phyloP scores from a whole-genome alignment of 306 rosid species.

The Carpinus fangiana region DNA sequence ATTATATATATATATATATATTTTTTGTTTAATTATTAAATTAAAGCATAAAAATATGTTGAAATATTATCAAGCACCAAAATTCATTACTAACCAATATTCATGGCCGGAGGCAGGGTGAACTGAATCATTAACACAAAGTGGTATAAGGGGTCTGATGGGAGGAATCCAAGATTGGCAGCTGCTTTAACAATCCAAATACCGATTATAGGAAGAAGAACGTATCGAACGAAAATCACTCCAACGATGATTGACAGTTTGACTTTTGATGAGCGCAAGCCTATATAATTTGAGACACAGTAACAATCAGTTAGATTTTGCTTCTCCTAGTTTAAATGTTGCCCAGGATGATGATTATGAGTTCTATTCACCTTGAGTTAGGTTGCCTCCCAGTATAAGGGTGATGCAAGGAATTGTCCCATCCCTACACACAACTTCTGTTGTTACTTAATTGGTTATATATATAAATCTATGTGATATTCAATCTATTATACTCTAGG shows the following conservation, averaged over 20 bases:
- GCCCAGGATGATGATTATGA: background rate
- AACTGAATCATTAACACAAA: constrained; percentile 76
- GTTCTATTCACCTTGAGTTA: constrained; percentile 55
- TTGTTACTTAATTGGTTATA: constrained; percentile 6
- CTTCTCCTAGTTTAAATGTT: background rate
- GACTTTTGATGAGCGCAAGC: constrained; percentile 58
- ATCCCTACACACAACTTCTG: constrained; percentile 42
- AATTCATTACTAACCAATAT: constrained; percentile 53
- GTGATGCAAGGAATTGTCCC: constrained; percentile 92
- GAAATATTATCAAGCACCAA: too few species aligned
- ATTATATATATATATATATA: background rate
- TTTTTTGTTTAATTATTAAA: background rate
- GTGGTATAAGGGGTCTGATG: constrained; percentile 64
- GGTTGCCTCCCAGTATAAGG: constrained; percentile 87
- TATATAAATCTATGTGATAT: too few species aligned
- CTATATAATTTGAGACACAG: constrained; percentile 26
- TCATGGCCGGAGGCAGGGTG: constrained; percentile 92
- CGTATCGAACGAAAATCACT: constrained; percentile 39
- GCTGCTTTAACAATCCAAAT: constrained; percentile 62
- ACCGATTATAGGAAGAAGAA: constrained; percentile 65
- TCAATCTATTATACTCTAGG: too few species aligned
- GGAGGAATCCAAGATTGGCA: constrained; percentile 50
- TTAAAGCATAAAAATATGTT: too few species aligned
- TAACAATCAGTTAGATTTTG: background rate
- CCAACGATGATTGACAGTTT: constrained; percentile 39